Evolutionary conservation across 2,329 filamentous ascomycete species (phyloP).

Genomic region (Phoma sp.): DNA sequence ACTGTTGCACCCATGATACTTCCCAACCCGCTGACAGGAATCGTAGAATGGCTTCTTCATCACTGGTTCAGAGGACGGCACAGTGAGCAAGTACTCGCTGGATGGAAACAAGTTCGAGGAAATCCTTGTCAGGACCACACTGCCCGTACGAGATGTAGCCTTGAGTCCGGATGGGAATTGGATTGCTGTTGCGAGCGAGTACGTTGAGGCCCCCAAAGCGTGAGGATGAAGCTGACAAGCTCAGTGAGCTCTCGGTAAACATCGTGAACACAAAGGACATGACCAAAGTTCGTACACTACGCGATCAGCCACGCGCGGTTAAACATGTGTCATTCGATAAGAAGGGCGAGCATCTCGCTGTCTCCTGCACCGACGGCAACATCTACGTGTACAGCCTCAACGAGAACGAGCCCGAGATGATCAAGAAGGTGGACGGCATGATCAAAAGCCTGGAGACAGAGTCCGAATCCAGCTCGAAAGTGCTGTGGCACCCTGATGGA

Average conservation of each 20-base stretch:
- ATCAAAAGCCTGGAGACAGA: slow-evolving; percentile 81
- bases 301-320: slow-evolving; percentile 84
- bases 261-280: slow-evolving; percentile 84
- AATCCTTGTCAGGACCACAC: slow-evolving; percentile 80
- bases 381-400: slow-evolving; percentile 89
- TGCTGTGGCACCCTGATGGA: slow-evolving; percentile 93
- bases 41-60: slow-evolving; percentile 79
- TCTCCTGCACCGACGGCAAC: slow-evolving; percentile 87
- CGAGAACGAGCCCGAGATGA: slow-evolving; percentile 77
- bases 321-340: slow-evolving; percentile 91
- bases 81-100: slow-evolving; percentile 92
- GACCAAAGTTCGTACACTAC: slow-evolving; percentile 75
- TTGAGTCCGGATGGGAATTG: slow-evolving; percentile 82
- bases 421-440: slow-evolving; percentile 84
- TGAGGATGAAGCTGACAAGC: slow-evolving; percentile 27
- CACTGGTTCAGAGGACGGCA: slow-evolving; percentile 90
- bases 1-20: background rate
- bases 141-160: slow-evolving; percentile 85
- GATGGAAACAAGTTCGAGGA: slow-evolving; percentile 75
- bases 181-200: slow-evolving; percentile 96
- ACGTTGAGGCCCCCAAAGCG: slow-evolving; percentile 37
- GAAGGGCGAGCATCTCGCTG: slow-evolving; percentile 73
- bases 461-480: slow-evolving; percentile 74
- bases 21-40: slow-evolving; percentile 22
- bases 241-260: slow-evolving; percentile 83